Base-by-base conservation (phyloP, 352 stramenopile species). In the Globisporangium rhizosaccharum region DNA sequence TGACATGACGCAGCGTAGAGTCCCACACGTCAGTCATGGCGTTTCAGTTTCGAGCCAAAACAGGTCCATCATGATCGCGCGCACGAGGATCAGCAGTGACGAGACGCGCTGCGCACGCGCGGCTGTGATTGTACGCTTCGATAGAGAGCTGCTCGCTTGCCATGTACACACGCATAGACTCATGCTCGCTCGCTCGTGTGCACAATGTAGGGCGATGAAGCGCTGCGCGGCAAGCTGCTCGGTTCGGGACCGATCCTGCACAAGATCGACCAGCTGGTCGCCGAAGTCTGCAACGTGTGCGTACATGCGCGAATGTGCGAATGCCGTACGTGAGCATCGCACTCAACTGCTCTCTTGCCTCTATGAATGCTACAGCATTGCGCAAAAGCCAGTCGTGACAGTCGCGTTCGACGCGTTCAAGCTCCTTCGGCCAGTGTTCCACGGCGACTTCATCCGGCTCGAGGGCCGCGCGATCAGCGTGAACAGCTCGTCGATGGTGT, bases 161-260 rank as follows among this genome's bases (percentile, higher is more conserved):
- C 12, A 14, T 4, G 4, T 44, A 18, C 39, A 44, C 17, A 44
- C 15, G 10, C 39, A 44, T 44, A 6, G 11, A 23, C 28, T 56
- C n/a, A 3, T 20, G 33, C 7, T 2, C 2, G 7, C 7, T 2
- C 7, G 30, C n/a, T n/a, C n/a, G n/a, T 36, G 30, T 36, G 30
- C 30, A 7, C 30, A 2, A 36, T 36, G 30, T 36, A 82, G 75
- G 73, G 75, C 17, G 66, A 78, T 47, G 75, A 82, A 30, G 65
- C 70, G 28, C 68, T 82, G 56, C 71, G 73, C 41, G 75, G 75
- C 48, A 76, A 81, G 47, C 25, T 76, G 55, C 63, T 85, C 9
- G 73, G 75, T 36, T 77, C 75, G 14, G 75, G 75, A 2, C 75
- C 71, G 28, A 71, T 85, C 39, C 60, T 85, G 51, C 72, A 80